Evolutionary conservation across 176 grass and related monocot genomes (phyloP), one percentile per base, ranked within the genome.

Genomic region (Aegilops speltoides): DNA sequence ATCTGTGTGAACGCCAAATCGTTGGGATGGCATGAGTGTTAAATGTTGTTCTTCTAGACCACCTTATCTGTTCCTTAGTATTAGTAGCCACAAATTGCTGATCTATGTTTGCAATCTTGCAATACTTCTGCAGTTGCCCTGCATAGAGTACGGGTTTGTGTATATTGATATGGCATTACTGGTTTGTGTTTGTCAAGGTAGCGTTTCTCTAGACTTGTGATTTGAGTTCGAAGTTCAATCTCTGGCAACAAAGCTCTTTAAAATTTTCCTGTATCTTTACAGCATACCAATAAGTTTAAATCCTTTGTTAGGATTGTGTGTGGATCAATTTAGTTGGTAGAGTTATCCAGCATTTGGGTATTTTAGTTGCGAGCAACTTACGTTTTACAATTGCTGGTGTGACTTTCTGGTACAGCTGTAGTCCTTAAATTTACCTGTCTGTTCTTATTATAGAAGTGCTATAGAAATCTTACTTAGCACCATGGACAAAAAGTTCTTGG

Each of bases 141-240:
- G 33, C 28, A 31, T 62, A 13, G 61, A 5, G 2, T 31, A 82
- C 40, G 25, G 80, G 23, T 61, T 78, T 85, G 48, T 77, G 41
- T 19, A 50, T 76, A 31, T 16, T 19, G 37, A 25, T 87, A 72
- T 48, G 36, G 5, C 36, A 14, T 68, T 82, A 29, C 61, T 40
- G 17, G 52, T 64, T 15, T 71, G 12, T 77, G 6, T 20, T 85
- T 81, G 32, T 9, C 37, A 76, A 40, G 43, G 43, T 82, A 38
- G 13, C 31, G 11, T 86, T 43, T 79, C 38, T 71, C 19, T 11
- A 77, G 50, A 16, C 6, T 34, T 20, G 1, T 54, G 28, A 38
- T 37, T 84, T 80, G n/a, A 22, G 62, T 84, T 60, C n/a, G 26
- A 68, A 71, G 37, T 46, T 64, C 31, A 80, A 75, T 57, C 25